phyloP scores from a whole-genome alignment of 352 stramenopile species.

The Globisporangium splendens region DNA sequence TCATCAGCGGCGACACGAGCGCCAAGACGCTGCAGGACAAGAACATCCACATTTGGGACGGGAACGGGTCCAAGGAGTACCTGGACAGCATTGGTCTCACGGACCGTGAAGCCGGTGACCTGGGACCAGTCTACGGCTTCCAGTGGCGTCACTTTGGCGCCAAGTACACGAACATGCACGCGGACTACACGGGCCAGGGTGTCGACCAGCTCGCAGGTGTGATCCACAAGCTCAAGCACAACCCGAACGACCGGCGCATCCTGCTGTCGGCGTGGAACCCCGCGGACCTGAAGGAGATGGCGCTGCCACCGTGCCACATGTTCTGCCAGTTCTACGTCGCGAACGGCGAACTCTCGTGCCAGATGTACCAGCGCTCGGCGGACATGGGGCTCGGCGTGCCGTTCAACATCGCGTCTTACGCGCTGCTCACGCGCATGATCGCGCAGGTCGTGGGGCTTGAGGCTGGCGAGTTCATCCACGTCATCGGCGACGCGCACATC shows the following conservation, averaged over 20 bases:
- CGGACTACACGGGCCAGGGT: conserved; percentile 97
- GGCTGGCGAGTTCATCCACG: conserved; percentile 97
- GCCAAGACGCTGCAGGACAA: conserved; percentile 96
- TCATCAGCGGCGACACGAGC: conserved; percentile 97
- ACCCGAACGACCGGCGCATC: conserved; percentile 97
- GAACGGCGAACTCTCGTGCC: conserved; percentile 77
- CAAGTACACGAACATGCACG: conserved; percentile 97
- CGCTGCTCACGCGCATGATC: conserved; percentile 95
- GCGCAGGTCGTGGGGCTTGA: conserved; percentile 93
- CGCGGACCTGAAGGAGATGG: conserved; percentile 95
- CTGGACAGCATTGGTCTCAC: conserved; percentile 90
- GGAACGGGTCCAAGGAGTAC: conserved; percentile 97
- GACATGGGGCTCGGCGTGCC: conserved; percentile 99
- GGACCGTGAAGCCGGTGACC: conserved; percentile 95
- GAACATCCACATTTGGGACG: conserved; percentile 99
- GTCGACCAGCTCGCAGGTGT: conserved; percentile 98
- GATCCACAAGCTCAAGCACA: conserved; percentile 97
- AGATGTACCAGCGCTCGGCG: conserved; percentile 99
- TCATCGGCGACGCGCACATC: conserved; percentile 99
- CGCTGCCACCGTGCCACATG: conserved; percentile 99
- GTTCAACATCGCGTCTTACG: conserved; percentile 99
- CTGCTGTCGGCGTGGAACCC: conserved; percentile 99
- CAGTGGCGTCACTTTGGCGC: conserved; percentile 99
- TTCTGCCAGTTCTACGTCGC: conserved; percentile 96
- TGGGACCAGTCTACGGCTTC: conserved; percentile 96